Base-by-base conservation (phyloP, 179 eudicot species). In the Corrigiola litoralis region DNA sequence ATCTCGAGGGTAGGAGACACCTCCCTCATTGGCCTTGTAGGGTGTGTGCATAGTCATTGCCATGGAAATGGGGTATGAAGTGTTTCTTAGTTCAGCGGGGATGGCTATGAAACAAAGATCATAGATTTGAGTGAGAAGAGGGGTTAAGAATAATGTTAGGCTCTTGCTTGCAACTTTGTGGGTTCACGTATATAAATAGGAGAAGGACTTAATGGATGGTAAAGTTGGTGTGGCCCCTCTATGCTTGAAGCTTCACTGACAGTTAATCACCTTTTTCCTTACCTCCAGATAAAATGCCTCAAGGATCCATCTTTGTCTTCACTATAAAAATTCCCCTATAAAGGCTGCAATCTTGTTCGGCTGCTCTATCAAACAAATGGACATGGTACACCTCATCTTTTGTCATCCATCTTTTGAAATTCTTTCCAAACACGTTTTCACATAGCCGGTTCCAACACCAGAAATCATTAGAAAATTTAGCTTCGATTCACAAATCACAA, bases 1-100 rank as follows among this genome's bases (percentile, higher is more conserved):
- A 21, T 86, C 97, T 5, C 91, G 85, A 21, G 75, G 84, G 29
- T 69, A 71, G 55, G 38, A 55, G 2, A 36, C 4, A 29, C 58
- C 68, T 12, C 70, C 77, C 29, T 75, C 76, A 24, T 21, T 45
- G 4, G 45, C 79, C 82, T 76, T 79, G 65, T 65, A 68, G 55
- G 59, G 31, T 14, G 75, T 44, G 37, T 20, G 32, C 4, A 58
- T 46, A 3, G 80, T 28, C 63, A 48, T 71, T 21, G 72, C 66
- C 79, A 76, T 71, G 34, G 27, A 13, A 40, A 14, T 4, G 2
- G 12, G 52, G 9, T 3, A 0, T 49, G 44, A 18, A 25, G 6
- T 47, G 21, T 37, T 38, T 32, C 6, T 37, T 16, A 36, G 31
- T 1, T 8, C 12, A 2, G 6, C 36, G 4, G 17, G 18, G 17